phyloP scores from a whole-genome alignment of 495 filamentous ascomycete species.

The Annulohypoxylon stygium region DNA sequence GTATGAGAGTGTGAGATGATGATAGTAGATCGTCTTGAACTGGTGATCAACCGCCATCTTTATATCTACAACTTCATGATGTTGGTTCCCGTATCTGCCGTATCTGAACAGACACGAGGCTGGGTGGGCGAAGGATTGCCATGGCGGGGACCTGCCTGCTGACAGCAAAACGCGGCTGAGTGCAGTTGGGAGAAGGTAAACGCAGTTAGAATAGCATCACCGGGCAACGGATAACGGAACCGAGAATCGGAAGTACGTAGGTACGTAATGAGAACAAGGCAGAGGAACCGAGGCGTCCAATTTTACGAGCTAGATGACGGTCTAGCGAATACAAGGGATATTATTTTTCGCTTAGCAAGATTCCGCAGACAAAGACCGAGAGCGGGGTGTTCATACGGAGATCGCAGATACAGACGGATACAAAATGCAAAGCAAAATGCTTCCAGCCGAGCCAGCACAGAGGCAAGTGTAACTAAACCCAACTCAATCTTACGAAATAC shows the following conservation, averaged over 20 bases:
- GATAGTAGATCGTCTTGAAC: constrained; percentile 16
- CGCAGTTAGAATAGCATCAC: not conserved
- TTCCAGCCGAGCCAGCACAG: constrained; percentile 11
- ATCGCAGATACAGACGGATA: constrained; percentile 8
- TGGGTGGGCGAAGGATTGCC: constrained; percentile 23
- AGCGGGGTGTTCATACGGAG: constrained; percentile 10
- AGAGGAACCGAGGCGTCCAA: constrained; percentile 8
- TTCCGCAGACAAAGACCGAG: not conserved
- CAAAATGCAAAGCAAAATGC: constrained; percentile 8
- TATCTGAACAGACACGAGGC: constrained; percentile 8
- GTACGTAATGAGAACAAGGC: constrained; percentile 15
- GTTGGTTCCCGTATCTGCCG: constrained; percentile 10
- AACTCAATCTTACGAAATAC: constrained; percentile 19
- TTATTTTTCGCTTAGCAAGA: constrained; percentile 1
- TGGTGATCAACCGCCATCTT: not conserved
- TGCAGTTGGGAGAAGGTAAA: constrained; percentile 15
- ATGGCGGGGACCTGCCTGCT: constrained; percentile 28
- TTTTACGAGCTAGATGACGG: not conserved
- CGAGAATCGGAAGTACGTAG: constrained; percentile 9
- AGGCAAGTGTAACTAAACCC: constrained; percentile 8
- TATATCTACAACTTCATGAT: constrained; percentile 31
- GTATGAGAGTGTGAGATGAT: constrained; percentile 26
- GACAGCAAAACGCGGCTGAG: constrained; percentile 34
- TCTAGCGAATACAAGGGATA: not conserved
- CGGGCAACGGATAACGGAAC: constrained; percentile 2